Conservation (phyloP, 305 asterid genomes). For the Solanum hybrid region DNA sequence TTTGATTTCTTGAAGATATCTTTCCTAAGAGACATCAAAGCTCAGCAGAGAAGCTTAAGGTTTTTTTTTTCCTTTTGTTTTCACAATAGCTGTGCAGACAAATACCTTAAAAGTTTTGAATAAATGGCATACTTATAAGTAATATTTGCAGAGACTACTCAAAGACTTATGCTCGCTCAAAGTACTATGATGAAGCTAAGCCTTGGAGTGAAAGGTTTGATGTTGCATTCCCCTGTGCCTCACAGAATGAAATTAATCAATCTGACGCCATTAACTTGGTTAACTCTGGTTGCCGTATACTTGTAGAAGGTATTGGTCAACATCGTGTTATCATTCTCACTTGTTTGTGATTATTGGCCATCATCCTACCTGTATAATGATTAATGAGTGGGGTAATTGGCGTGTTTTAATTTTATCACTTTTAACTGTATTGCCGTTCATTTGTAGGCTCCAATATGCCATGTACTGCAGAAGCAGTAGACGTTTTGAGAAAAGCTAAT, state of each 20-base stretch:
- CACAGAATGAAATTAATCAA: conserved; percentile 89
- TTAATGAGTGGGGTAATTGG: neutral
- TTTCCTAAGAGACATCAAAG: conserved; percentile 69
- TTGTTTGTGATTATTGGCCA: neutral
- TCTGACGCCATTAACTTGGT: conserved; percentile 88
- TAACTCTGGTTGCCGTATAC: conserved; percentile 76
- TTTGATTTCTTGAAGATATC: conserved; percentile 90
- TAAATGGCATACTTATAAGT: conserved; percentile 18
- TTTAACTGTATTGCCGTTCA: conserved; percentile 9
- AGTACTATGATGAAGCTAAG: conserved; percentile 86
- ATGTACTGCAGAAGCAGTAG: conserved; percentile 88
- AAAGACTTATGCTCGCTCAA: conserved; percentile 92
- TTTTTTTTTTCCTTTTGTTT: conserved; percentile 14
- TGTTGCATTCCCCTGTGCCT: conserved; percentile 94
- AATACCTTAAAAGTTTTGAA: neutral
- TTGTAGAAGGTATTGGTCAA: conserved; percentile 70
- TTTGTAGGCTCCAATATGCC: conserved; percentile 93
- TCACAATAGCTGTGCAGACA: neutral
- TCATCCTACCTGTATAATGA: neutral
- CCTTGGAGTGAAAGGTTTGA: conserved; percentile 99
- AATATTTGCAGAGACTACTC: conserved; percentile 79
- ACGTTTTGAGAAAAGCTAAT: conserved; percentile 72
- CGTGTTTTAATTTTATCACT: conserved; percentile 4
- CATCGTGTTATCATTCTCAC: neutral
- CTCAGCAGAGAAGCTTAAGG: conserved; percentile 95